phyloP scores from a whole-genome alignment of 1,284 basidiomycete species.

The Marasmius fiardii region DNA sequence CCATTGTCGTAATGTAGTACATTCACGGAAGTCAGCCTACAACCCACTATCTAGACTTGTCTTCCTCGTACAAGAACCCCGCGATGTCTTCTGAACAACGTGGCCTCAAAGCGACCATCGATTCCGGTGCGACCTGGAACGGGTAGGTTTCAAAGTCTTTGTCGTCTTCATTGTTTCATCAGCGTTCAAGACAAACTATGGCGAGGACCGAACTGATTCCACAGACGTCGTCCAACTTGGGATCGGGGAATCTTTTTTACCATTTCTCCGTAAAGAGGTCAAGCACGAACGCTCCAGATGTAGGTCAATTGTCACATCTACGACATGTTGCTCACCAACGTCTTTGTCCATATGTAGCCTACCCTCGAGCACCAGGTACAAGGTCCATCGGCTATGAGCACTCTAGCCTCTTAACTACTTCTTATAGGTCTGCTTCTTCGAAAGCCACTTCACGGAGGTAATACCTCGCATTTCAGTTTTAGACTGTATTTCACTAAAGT shows the following conservation, averaged over 20 bases:
- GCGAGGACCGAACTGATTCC: conserved; percentile 54
- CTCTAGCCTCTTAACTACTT: not conserved
- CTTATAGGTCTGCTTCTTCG: conserved; percentile 47
- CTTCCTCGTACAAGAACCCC: conserved; percentile 57
- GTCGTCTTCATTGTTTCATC: not conserved
- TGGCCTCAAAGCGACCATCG: conserved; percentile 56
- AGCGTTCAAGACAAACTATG: conserved; percentile 18
- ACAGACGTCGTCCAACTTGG: conserved; percentile 54
- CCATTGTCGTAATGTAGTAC: conserved; percentile 34
- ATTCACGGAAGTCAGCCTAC: conserved; percentile 56
- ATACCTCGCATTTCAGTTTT: not conserved
- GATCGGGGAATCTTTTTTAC: conserved; percentile 60
- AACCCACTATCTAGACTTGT: conserved; percentile 51
- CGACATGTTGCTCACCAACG: not conserved
- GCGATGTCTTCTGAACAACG: conserved; percentile 49
- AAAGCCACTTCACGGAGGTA: conserved; percentile 64
- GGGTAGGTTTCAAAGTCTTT: conserved; percentile 33
- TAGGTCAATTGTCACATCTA: conserved; percentile 22
- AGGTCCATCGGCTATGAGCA: not conserved
- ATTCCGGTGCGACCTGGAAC: conserved; percentile 51
- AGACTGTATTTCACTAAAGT: not conserved
- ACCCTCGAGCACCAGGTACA: conserved; percentile 53
- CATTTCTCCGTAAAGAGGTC: conserved; percentile 57
- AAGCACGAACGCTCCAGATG: conserved; percentile 49
- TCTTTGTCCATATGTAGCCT: conserved; percentile 26